Base-by-base conservation (phyloP, 345 rosid species). In the Acer campestre region DNA sequence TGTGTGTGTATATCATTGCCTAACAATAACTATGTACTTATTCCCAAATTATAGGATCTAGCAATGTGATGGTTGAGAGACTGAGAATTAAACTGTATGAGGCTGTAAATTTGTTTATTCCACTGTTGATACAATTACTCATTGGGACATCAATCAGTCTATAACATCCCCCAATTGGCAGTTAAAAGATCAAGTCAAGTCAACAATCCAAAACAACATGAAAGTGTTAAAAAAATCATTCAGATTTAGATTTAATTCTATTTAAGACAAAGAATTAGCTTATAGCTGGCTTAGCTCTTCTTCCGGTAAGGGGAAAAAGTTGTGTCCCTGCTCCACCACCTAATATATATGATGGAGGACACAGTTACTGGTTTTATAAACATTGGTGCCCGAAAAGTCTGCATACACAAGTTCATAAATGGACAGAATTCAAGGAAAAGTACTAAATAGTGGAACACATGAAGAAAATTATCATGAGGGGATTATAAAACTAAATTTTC, bases 71-170 rank as follows among this genome's bases (percentile, higher is more conserved):
- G 85, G 67, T 94, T 92, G 22, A 94, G 92, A 53, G 97, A 94
- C 75, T 87, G 93, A 8, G 98, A 94, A 81, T 92, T 94, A 81
- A 86, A 92, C 70, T 94, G 98, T 27, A 97, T 90, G n/a, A 94
- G 93, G 77, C 91, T 88, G 64, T 86, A 94, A 42, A 94, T 88
- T 92, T 94, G 90, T 90, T 91, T 25, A 92, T 89, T 64, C 96
- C 92, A 74, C 98, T 92, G 83, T 92, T 91, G 67, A 94, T 88
- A 1, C 98, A 92, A 73, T 92, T 94, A 73, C 98, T 94, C 94
- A 91, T 89, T 7, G 94, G 98, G 1, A 92, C 88, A 87, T 92
- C 94, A 11, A 94, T 90, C 76, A 92, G 81, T 78, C 98, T 86
- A 77, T 92, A 94, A 49, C 94, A 87, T 79, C 96, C 97, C 22